Base-by-base conservation (phyloP, 768 basidiomycete species). In the Tulasnella sp. region DNA sequence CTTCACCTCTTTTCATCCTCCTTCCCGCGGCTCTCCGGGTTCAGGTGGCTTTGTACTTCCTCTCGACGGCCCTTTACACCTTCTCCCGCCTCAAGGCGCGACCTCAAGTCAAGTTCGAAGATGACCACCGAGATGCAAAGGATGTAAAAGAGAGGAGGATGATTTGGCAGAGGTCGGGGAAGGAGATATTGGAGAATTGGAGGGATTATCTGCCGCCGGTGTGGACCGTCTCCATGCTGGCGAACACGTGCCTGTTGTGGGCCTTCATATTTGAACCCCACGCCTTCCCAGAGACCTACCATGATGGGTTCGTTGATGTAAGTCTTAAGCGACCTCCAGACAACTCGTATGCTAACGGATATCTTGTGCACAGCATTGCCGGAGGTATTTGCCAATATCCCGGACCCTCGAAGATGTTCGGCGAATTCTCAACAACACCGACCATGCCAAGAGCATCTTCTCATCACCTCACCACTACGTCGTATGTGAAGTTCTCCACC, bases 161-260 rank as follows among this genome's bases (percentile, higher is more conserved):
- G 72, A 34, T 34, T 73, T 34, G 20, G 73, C 73, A 46, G 44
- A 31, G 44, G 40, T 46, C 73, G 60, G 31, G 60, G 24, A 74
- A 74, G 40, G 40, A 40, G 40, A 40, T 41, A 11, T 74, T 46
- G 40, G 40, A 41, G 40, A 77, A 80, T n/a, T 81, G 80, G 80
- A 64, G 80, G 42, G 79, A 81, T 50, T 81, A 81, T 31, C 20
- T 81, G 16, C 80, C 80, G 5, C 80, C 80, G 4, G 64, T 79
- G 58, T 69, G 78, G 58, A 79, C 60, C 22, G 34, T 74, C n/a
- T 41, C 78, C 42, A 54, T 42, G 41, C n/a, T 48, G 41, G 42
- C 78, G 37, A 80, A 81, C 80, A 42, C 80, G 41, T 81, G 80
- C 48, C 80, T 81, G 12, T n/a, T 80, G 14, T 81, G 79, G 80